These are phyloP conservation scores for Cynara cardunculus DNA, from an alignment of 129 eudicot species.

Conservation along the genomic window DNA sequence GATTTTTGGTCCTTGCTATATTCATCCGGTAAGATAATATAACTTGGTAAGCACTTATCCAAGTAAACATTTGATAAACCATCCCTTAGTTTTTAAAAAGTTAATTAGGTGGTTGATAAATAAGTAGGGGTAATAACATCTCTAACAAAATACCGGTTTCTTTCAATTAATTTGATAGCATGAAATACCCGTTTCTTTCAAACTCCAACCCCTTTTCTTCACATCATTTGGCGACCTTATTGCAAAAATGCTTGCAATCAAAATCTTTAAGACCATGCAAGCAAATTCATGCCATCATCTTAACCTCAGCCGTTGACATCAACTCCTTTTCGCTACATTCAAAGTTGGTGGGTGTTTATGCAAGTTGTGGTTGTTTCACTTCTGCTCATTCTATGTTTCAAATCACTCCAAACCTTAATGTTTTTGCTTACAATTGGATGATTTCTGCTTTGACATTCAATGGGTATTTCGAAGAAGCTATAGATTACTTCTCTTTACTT, in stretches of 20 bases:
- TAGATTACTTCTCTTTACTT: constrained; percentile 46
- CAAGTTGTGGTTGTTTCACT: constrained; percentile 56
- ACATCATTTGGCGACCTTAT: constrained; percentile 28
- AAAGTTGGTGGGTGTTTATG: constrained; percentile 59
- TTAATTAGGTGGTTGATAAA: no score
- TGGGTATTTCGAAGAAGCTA: constrained; percentile 51
- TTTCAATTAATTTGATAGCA: neutral
- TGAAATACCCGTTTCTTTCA: constrained; percentile 32
- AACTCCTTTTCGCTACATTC: constrained; percentile 41
- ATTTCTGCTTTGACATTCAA: constrained; percentile 53
- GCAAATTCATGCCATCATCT: constrained; percentile 50
- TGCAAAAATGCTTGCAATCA: constrained; percentile 55
- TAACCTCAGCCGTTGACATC: constrained; percentile 38
- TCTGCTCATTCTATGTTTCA: constrained; percentile 57
- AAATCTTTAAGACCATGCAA: constrained; percentile 44
- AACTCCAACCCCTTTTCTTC: constrained; percentile 16
- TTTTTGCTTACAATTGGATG: constrained; percentile 83
- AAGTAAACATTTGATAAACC: no score
- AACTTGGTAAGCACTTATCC: no score
- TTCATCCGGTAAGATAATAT: no score
- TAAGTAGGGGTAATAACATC: no score
- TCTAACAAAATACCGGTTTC: no score
- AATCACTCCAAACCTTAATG: constrained; percentile 46
- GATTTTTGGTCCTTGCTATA: no score
- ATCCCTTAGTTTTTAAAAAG: no score